Conservation (phyloP, 306 rosid genomes). For the Acacia crassicarpa region DNA sequence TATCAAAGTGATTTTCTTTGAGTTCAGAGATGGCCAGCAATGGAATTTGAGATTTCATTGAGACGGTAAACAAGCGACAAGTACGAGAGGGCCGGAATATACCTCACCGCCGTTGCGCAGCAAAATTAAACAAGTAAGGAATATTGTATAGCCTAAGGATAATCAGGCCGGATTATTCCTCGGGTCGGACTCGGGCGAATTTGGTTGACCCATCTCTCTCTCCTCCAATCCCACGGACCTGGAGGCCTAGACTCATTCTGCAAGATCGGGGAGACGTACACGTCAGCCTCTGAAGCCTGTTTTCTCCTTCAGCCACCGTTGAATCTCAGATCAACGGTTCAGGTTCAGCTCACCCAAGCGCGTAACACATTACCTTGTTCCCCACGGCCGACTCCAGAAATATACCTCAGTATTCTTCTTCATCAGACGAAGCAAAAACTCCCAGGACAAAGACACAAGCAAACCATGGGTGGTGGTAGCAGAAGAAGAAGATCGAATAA, state of each 20-base stretch:
- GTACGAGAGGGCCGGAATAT: too few species aligned
- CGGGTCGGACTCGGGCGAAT: background rate
- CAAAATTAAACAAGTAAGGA: background rate
- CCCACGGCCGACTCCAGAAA: background rate
- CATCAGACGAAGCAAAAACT: constrained; percentile 11
- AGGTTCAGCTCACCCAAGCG: background rate
- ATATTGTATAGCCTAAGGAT: background rate
- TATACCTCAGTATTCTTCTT: background rate
- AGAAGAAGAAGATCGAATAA: constrained; percentile 43
- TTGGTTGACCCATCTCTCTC: background rate
- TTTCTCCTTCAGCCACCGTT: background rate
- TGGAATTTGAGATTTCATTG: too few species aligned
- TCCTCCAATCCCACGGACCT: background rate
- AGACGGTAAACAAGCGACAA: too few species aligned
- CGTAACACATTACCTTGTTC: background rate
- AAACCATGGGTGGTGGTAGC: constrained; percentile 66
- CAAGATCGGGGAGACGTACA: constrained; percentile 8
- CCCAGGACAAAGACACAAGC: background rate
- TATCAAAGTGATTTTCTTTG: constrained; percentile 15
- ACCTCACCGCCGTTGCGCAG: too few species aligned
- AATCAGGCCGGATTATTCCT: constrained; percentile 10
- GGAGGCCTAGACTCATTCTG: background rate
- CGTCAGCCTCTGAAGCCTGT: background rate
- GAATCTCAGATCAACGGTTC: background rate
- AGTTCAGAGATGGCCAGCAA: background rate